Evolutionary conservation across 371 early-diverging fungal species (phyloP), one percentile per base, ranked within the genome.

Genomic region (Haplosporangium sp.): DNA sequence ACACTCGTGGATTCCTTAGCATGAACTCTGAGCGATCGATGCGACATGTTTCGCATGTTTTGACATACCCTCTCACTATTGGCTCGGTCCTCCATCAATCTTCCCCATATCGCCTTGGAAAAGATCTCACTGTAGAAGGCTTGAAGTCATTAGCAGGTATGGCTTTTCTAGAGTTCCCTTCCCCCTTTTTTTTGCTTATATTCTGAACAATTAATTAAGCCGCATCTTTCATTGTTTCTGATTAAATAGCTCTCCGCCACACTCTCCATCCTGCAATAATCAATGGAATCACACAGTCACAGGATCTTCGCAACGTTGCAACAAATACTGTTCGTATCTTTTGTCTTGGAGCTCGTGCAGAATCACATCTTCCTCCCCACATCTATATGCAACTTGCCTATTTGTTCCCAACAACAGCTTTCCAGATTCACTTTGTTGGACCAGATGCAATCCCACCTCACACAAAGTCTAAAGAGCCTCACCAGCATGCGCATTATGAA

Each of bases 51-150:
- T 92, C 93, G 60, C 94, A 94, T 78, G 83, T 94, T 13, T 83
- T 95, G 68, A 94, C 94, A 20, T 94, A 94, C 76, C 95, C 95
- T 20, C 86, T 94, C 62, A 93, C 95, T 15, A 91, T 95, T 52
- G 94, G 89, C n/a, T 91, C 94, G 15, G 84, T 90, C 38, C 83
- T 95, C 44, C 94, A 94, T 66, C 88, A 92, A 82, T 88, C 90
- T 67, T 90, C 92, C 60, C 94, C 94, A 47, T 92, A 93, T 70
- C 88, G 86, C 35, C 86, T 90, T 65, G 86, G 88, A 27, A 85
- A 88, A 50, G 92, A 92, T 71, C 85, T 95, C 59, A 94, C 94
- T 55, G 69, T 85, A 2, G 95, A 95, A 76, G 94, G 94, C 39
- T 79, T 88, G 79, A 88, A 90, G 67, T 91, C 91, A 13, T 84